Evolutionary conservation across 192 early-diverging fungal genomes (phyloP), one percentile per base, ranked within the genome.

Genomic region (Coemansia sp.): DNA sequence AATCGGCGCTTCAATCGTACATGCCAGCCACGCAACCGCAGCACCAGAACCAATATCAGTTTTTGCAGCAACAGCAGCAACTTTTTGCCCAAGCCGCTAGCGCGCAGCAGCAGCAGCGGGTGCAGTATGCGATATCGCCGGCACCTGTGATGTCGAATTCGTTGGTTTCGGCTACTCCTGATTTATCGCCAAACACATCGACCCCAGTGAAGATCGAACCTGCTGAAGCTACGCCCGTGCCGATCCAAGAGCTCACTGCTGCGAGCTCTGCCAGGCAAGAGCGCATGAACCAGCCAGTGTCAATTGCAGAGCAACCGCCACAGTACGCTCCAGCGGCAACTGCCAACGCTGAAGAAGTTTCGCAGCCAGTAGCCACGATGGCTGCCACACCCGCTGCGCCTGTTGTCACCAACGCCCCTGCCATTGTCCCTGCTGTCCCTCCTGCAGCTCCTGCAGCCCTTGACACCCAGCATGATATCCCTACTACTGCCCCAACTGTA

Each of bases 251-350:
- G n/a, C 18, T 3, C 10, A 36, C 38, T 3, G 36, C 9, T 20
- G 65, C 71, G n/a, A 33, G 44, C 15, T n/a, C 44, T 13, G 41
- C 63, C 44, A 29, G 53, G 5, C 53, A 22, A 63, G 31, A 33
- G 33, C 58, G 8, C 27, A 24, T 31, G 9, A 15, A 2, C 13
- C 15, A 15, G 15, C 31, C 55, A 15, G 27, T 9, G 24, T 7
- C 12, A 27, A 31, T 29, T 24, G 12, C 27, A 24, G 52, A 55
- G 52, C 52, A 55, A 13, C 24, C 24, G 10, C 52, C 52, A 13
- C 11, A 55, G 52, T 24, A 55, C 52, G 55, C 31, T 16, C 31
- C 55, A 33, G 27, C 15, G 31, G 55, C 31, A 18, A 7, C 12
- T 15, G 0, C 24, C 0, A 13, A 4, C 0, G 36, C 36, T 33